Percentiles rank a stretch among this genome's conserved stretches.
phyloP scores from a whole-genome alignment of 306 rosid genomes.

The Macrotyloma uniflorum region DNA sequence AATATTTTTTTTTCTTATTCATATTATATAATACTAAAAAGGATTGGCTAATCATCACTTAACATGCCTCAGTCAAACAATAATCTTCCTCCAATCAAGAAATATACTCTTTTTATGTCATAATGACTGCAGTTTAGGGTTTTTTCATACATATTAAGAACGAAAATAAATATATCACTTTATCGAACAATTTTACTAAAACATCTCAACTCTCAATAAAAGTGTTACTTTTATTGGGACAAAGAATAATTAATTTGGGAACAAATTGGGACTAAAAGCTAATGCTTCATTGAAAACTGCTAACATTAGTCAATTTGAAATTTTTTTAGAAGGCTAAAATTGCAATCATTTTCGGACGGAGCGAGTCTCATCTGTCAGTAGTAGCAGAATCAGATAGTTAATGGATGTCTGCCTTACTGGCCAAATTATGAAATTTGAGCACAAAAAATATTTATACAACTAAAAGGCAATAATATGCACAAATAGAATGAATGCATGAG shows the following conservation, averaged over 20 bases:
- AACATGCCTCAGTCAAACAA: background rate
- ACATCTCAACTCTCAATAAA: no score
- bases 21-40: background rate
- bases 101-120: background rate
- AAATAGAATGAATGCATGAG: background rate
- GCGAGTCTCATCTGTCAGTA: background rate
- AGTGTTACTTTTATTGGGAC: no score
- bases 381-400: slow-evolving; percentile 20
- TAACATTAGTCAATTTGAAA: no score
- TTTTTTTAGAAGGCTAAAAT: no score
- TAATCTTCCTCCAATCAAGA: slow-evolving; percentile 21
- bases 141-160: no score
- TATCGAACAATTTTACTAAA: no score
- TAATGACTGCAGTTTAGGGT: no score
- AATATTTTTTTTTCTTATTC: slow-evolving; percentile 9
- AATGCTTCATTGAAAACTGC: no score
- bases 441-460: slow-evolving; percentile 9
- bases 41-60: background rate
- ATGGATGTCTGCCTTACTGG: slow-evolving; percentile 3
- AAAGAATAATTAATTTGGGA: no score
- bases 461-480: slow-evolving; percentile 6
- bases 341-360: no score
- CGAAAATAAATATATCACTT: no score
- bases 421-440: slow-evolving; percentile 4
- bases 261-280: no score